Evolutionary conservation across 2,329 filamentous ascomycete genomes (phyloP).

Genomic region (Colletotrichum musae): DNA sequence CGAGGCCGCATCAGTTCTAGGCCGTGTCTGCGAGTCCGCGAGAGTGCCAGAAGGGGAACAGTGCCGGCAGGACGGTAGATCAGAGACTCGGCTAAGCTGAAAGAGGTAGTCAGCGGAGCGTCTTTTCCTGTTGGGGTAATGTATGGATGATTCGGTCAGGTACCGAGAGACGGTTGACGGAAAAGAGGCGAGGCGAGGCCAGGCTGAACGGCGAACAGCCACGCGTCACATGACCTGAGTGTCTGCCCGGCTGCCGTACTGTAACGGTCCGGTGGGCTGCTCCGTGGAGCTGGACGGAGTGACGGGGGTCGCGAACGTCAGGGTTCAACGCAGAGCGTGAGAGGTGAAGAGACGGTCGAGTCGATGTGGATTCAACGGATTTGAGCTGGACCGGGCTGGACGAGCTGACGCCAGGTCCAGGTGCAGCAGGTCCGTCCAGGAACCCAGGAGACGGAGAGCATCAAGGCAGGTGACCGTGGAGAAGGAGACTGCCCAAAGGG

Average conservation of each 20-base stretch:
- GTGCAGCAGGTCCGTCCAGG: slow-evolving; percentile 16
- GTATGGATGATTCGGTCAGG: slow-evolving; percentile 31
- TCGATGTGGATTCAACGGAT: slow-evolving; percentile 3
- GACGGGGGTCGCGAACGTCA: slow-evolving; percentile 9
- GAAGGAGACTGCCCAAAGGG: not conserved
- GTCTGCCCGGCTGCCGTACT: not conserved
- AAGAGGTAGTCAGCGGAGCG: not conserved
- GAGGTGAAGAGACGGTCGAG: not conserved
- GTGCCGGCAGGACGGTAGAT: slow-evolving; percentile 38
- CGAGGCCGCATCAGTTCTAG: slow-evolving; percentile 31
- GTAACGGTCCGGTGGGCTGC: slow-evolving; percentile 26
- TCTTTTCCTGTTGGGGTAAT: slow-evolving; percentile 19
- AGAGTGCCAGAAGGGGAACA: slow-evolving; percentile 36
- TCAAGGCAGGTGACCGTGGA: slow-evolving; percentile 31
- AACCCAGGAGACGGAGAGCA: slow-evolving; percentile 25
- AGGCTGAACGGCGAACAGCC: slow-evolving; percentile 6
- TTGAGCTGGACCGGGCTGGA: slow-evolving; percentile 32
- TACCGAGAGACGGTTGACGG: slow-evolving; percentile 40
- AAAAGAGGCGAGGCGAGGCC: slow-evolving; percentile 26
- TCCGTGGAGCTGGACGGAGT: slow-evolving; percentile 12
- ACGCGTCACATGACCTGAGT: slow-evolving; percentile 15
- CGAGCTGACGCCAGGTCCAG: slow-evolving; percentile 21
- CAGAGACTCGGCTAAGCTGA: slow-evolving; percentile 11
- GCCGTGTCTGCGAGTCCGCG: slow-evolving; percentile 27
- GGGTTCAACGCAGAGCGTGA: too few relatives aligned